These are phyloP conservation scores for Cichorium intybus DNA, from an alignment of 140 eudicot species.

Conservation along the genomic window DNA sequence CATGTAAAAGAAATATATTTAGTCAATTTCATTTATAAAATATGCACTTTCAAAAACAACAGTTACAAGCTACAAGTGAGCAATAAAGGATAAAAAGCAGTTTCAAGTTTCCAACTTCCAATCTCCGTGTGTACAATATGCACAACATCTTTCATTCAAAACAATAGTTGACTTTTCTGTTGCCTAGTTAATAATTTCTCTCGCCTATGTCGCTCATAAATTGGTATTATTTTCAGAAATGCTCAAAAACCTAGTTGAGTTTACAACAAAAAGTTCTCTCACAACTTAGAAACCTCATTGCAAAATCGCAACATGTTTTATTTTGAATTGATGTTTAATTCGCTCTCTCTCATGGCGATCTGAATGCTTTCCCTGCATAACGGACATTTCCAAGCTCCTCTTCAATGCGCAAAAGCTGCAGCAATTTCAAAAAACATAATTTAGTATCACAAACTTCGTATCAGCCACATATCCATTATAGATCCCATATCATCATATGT, in stretches of 20 bases:
- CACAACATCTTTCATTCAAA: not conserved
- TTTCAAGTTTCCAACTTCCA: not conserved
- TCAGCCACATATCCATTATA: not conserved
- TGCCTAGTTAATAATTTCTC: too few relatives aligned
- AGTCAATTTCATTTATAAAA: too few relatives aligned
- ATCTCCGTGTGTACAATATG: not conserved
- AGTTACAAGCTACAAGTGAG: constrained; percentile 4
- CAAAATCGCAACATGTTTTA: constrained; percentile 16
- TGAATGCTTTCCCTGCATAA: constrained; percentile 91
- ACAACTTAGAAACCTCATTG: not conserved
- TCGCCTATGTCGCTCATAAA: too few relatives aligned
- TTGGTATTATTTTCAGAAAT: constrained; percentile 19
- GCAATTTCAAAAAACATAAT: not conserved
- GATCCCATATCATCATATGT: not conserved
- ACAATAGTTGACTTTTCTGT: not conserved
- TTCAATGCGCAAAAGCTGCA: constrained; percentile 93
- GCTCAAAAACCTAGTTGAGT: constrained; percentile 32
- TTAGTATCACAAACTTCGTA: not conserved
- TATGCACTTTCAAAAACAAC: too few relatives aligned
- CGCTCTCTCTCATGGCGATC: constrained; percentile 50
- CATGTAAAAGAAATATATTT: too few relatives aligned
- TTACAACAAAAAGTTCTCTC: constrained; percentile 22
- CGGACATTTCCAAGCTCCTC: constrained; percentile 97
- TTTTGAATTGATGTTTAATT: not conserved
- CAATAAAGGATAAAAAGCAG: not conserved